Evolutionary conservation across 306 rosid genomes (phyloP), one percentile per base, ranked within the genome.

Genomic region (Vigna angularis): DNA sequence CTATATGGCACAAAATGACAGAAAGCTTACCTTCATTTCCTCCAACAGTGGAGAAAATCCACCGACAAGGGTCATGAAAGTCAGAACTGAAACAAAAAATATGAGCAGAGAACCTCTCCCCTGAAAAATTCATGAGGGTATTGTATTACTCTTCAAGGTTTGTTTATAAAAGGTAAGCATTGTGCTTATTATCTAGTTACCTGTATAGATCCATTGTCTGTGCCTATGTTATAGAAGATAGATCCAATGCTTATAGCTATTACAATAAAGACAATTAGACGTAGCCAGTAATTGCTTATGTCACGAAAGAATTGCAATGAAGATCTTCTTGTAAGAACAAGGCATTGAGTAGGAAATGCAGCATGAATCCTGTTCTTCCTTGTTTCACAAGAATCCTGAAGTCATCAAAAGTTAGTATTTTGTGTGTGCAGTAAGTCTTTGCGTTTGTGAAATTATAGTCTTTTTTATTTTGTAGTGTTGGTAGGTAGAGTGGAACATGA

Each of bases 21-120:
- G 14, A 42, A 72, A 26, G 1, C 11, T 48, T 79, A 91, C 94
- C 93, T 88, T 90, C 85, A 92, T 90, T 69, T 92, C 93, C 74
- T 88, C 93, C 67, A 90, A 77, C 66, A 90, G 87, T 7, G 97
- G 89, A 72, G 96, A 90, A 82, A 93, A 93, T 71, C 96, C 98
- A 48, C 90, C 96, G 57, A 93, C 85, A 66, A 85, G 86, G 36
- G 90, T 73, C 92, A 93, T 93, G 84, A 93, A 89, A 16, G 91
- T 81, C 18, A 89, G 82, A 79, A 89, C 83, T n/a, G 90, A 70
- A 11, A 85, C 32, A 1, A 87, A 72, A 81, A 80, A 93, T 52
- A 81, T 80, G 79, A 89, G 66, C 50, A 93, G 75, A 7, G 90
- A 86, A 58, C 87, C 89, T 85, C 94, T 85, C 13, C 84, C 94